Evolutionary conservation across 257 asterid species (phyloP).

Genomic region (Solanum paucissectum): DNA sequence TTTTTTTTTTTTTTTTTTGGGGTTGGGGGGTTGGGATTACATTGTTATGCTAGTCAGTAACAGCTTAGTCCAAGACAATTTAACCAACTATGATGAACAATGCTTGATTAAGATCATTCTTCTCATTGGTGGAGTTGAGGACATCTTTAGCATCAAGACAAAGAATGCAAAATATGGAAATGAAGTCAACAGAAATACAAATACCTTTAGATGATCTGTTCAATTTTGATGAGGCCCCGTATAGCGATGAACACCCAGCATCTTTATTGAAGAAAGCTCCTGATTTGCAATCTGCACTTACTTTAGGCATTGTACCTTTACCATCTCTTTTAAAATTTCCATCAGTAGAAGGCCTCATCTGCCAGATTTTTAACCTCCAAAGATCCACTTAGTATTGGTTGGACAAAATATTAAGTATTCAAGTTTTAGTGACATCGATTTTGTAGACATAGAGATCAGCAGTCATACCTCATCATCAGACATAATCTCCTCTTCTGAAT

Average conservation of each 20-base stretch:
- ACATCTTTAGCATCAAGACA: not conserved
- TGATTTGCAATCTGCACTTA: slow-evolving; percentile 42
- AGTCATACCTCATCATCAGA: slow-evolving; percentile 49
- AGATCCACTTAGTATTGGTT: not conserved
- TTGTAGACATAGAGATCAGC: not conserved
- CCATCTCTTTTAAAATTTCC: slow-evolving; percentile 21
- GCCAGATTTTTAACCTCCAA: slow-evolving; percentile 8
- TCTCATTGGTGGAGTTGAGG: not conserved
- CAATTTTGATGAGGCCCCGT: slow-evolving; percentile 25
- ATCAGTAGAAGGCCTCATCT: not conserved
- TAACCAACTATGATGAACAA: not conserved
- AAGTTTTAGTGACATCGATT: not conserved
- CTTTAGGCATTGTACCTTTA: slow-evolving; percentile 36
- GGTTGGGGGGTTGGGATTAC: too few relatives aligned
- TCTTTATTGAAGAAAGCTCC: slow-evolving; percentile 31
- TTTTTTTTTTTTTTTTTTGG: not conserved
- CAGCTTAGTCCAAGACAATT: not conserved
- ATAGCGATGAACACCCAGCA: slow-evolving; percentile 22
- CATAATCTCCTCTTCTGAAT: slow-evolving; percentile 39
- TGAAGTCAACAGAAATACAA: not conserved
- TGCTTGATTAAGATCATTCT: not conserved
- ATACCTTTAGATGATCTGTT: slow-evolving; percentile 41
- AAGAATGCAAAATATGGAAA: not conserved
- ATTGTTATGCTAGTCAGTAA: not conserved
- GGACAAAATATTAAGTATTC: not conserved